Conservation (phyloP, 345 rosid genomes). For the Cardiospermum halicacabum region DNA sequence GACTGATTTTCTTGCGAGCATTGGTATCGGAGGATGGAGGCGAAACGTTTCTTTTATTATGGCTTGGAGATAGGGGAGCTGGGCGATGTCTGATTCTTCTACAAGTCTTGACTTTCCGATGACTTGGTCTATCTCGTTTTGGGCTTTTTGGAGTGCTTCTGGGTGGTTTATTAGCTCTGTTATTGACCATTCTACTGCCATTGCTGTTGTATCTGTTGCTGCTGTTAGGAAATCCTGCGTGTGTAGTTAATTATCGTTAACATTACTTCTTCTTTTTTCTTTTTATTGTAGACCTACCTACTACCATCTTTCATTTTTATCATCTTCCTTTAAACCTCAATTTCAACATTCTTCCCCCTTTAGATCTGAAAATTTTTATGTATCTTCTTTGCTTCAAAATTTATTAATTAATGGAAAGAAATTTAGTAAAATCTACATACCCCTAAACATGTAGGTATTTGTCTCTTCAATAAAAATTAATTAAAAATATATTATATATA, state of each 20-base stretch:
- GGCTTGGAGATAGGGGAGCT: conserved; percentile 37
- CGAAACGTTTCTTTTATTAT: conserved; percentile 41
- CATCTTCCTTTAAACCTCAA: too few relatives aligned
- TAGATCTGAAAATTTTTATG: too few relatives aligned
- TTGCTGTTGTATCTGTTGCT: conserved; percentile 42
- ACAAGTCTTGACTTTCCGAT: conserved; percentile 31
- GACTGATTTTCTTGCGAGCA: conserved; percentile 28
- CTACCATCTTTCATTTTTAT: too few relatives aligned
- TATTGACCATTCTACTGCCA: conserved; percentile 36
- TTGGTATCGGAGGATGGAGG: conserved; percentile 46
- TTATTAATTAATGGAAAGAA: too few relatives aligned
- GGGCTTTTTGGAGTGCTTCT: conserved; percentile 26
- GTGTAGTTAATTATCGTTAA: background rate
- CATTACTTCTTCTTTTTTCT: too few relatives aligned
- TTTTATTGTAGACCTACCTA: too few relatives aligned
- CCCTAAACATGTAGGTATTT: too few relatives aligned
- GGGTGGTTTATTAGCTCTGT: conserved; percentile 45
- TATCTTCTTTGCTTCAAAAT: too few relatives aligned
- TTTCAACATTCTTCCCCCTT: too few relatives aligned
- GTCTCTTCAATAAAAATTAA: too few relatives aligned
- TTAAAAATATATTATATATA: too few relatives aligned
- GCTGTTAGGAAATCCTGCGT: conserved; percentile 42
- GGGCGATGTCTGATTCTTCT: conserved; percentile 29
- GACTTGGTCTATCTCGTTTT: conserved; percentile 29
- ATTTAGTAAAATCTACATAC: too few relatives aligned